Evolutionary conservation across 208 protist genomes (phyloP), one percentile per base, ranked within the genome.

Genomic region (Acanthamoeba sp.): DNA sequence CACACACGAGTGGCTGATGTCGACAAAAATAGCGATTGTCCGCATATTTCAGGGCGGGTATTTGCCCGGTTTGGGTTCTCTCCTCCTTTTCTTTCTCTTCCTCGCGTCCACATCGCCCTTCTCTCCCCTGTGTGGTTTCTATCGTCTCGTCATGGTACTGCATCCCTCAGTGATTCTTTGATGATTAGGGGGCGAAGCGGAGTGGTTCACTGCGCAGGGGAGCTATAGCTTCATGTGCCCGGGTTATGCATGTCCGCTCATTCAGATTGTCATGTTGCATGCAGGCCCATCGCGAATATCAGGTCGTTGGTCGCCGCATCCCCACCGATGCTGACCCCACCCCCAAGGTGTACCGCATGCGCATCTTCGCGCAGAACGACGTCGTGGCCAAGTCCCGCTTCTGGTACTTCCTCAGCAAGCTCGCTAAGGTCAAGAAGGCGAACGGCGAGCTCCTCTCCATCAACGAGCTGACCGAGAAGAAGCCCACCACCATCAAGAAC

Each of bases 341-440:
- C 87, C 98, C 98, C 93, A 98, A 98, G 82, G 96, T 99, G 93
- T 99, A 99, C 99, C 98, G 99, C 96, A 99, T 99, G 97, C 98
- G 98, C 95, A 98, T 99, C 82, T 99, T 99, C 95, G 99, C 99
- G 48, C 97, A 97, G 42, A 99, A 99, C 98, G 98, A 98, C 93
- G 98, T 99, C 45, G 98, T 99, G 55, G 99, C 99, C 76, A 99
- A 99, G 97, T 98, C 97, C 95, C 98, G 99, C 95, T 99, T 99
- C 99, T 99, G 99, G 99, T 99, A 99, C 96, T 99, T 99, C 98
- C 98, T 99, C 96, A 97, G 97, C 73, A 97, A 98, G 94, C 98
- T 99, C 95, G 98, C 99, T 90, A 99, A 99, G 97, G 96, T 99
- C 94, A 99, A 99, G 99, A 98, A 98, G 94, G 98, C 98, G 62